phyloP scores from a whole-genome alignment of 495 filamentous ascomycete species.

The Talaromyces wortmannii region DNA sequence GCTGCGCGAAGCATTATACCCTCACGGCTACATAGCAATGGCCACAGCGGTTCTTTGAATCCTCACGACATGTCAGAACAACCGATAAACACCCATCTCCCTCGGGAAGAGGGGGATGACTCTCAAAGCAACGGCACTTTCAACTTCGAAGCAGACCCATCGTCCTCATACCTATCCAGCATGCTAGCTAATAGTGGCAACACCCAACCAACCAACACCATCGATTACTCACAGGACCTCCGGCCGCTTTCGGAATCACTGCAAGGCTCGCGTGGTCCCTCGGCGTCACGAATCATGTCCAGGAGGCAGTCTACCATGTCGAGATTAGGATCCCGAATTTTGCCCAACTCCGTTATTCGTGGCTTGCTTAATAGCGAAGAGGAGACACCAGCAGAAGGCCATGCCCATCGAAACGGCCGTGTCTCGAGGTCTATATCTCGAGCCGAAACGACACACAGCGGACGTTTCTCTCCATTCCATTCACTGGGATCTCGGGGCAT shows the following conservation, averaged over 20 bases:
- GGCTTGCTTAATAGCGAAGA: constrained; percentile 37
- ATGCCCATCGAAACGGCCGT: constrained; percentile 41
- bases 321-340: constrained; percentile 39
- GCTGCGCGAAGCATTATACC: constrained; percentile 14
- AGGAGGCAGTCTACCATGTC: constrained; percentile 46
- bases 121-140: background rate
- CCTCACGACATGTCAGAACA: constrained; percentile 22
- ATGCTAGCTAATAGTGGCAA: constrained; percentile 5
- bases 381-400: constrained; percentile 42
- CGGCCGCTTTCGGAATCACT: constrained; percentile 15
- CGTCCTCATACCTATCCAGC: constrained; percentile 10
- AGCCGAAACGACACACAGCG: constrained; percentile 27
- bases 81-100: constrained; percentile 14
- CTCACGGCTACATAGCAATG: constrained; percentile 15
- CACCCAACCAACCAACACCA: constrained; percentile 16
- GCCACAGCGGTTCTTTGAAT: constrained; percentile 32
- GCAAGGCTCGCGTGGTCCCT: constrained; percentile 25
- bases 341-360: constrained; percentile 42
- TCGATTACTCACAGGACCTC: constrained; percentile 27
- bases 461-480: constrained; percentile 38
- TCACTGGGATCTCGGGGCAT: constrained; percentile 31
- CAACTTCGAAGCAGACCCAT: constrained; percentile 7
- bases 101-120: constrained; percentile 8
- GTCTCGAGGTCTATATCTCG: constrained; percentile 32
- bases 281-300: constrained; percentile 34